Evolutionary conservation across 2,329 filamentous ascomycete species (phyloP).

Genomic region (Lecanicillium sp.): DNA sequence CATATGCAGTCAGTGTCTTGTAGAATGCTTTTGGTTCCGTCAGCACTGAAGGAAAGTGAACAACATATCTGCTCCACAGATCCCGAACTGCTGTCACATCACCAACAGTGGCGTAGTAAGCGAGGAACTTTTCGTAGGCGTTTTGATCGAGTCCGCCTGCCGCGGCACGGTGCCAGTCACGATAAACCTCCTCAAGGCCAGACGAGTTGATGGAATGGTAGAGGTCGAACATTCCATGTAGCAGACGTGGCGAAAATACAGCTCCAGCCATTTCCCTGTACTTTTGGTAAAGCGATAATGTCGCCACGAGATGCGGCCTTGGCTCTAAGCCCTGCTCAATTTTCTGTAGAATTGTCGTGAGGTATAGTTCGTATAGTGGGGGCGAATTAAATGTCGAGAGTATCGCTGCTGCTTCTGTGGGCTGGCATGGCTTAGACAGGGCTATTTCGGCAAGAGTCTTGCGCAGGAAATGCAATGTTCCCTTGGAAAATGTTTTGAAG

Average conservation of each 20-base stretch:
- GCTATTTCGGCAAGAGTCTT: constrained; percentile 23
- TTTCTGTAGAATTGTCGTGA: constrained; percentile 25
- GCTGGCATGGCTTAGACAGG: constrained; percentile 24
- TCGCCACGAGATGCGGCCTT: constrained; percentile 21
- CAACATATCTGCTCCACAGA: constrained; percentile 36
- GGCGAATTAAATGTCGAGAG: constrained; percentile 31
- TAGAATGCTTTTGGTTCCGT: constrained; percentile 32
- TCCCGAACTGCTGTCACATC: constrained; percentile 36
- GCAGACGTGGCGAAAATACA: constrained; percentile 27
- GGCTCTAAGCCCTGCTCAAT: constrained; percentile 20
- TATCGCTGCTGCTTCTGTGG: constrained; percentile 26
- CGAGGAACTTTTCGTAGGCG: constrained; percentile 41
- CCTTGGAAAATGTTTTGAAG: constrained; percentile 12
- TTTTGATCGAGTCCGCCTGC: constrained; percentile 31
- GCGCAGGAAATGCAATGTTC: constrained; percentile 19
- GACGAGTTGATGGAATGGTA: constrained; percentile 28
- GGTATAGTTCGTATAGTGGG: constrained; percentile 35
- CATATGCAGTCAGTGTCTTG: constrained; percentile 65
- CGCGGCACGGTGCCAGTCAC: constrained; percentile 37
- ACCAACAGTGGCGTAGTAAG: constrained; percentile 39
- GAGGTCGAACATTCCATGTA: constrained; percentile 38
- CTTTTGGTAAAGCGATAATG: constrained; percentile 34
- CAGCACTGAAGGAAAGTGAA: constrained; percentile 26
- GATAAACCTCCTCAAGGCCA: constrained; percentile 37
- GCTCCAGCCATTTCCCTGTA: constrained; percentile 35